Evolutionary conservation across 2,329 filamentous ascomycete species (phyloP), one percentile per base, ranked within the genome.

Genomic region (Fusarium staphyleae): DNA sequence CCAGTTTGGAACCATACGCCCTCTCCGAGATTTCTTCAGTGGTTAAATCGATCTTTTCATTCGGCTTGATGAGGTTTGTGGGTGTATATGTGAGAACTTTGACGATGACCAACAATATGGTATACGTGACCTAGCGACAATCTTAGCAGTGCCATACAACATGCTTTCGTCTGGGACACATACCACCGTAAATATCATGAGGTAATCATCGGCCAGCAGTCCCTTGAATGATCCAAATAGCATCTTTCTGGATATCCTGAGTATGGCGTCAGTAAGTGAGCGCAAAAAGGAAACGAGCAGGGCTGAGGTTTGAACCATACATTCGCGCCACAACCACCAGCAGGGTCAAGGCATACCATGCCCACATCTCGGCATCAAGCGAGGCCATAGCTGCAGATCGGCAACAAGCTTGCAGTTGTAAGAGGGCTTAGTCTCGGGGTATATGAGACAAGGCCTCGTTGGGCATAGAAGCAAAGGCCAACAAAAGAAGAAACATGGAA

Each of bases 1-100:
- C 83, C 69, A 84, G 77, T 72, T 87, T 87, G 41, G 82, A 84
- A 14, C 84, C 85, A 35, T 69, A 72, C 2, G 74, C 69, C 37
- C 82, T 74, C n/a, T 75, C 65, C 4, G 65, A 66, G 36, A 77
- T 75, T 18, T 72, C 74, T 2, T 73, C 62, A 0, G 78, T 74
- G 0, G 82, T 84, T 42, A 87, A 70, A 0, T 66, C 66, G 1
- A 71, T 61, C 0, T 73, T 69, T 10, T 84, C 76, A 11, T 76
- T 71, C 0, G 78, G 75, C 7, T 78, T 73, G 70, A 87, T 81
- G 32, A 87, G 74, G 59, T 87, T 87, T 16, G 81, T 85, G 2
- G 78, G 80, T 3, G 80, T 81, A 28, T 57, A 57, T 0, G 52
- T 60, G 3, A 66, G 50, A 3, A 68, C 56, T 16, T 65, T 55